Evolutionary conservation across 2,329 filamentous ascomycete species (phyloP).

Genomic region (Penicillium psychrosexuale): DNA sequence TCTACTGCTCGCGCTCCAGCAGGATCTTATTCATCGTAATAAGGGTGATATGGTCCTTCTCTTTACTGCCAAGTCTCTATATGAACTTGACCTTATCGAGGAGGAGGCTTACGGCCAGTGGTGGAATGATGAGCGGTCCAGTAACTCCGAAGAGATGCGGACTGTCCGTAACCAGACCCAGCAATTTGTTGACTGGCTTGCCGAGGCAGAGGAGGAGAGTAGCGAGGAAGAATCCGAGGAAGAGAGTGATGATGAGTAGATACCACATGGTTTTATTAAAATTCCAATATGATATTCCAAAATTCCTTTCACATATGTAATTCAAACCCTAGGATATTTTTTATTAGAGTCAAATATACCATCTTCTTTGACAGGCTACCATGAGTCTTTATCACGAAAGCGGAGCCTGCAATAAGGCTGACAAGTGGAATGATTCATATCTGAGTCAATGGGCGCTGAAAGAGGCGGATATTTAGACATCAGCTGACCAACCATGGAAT

Average conservation of each 20-base stretch:
- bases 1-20: conserved; percentile 77
- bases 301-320: not conserved
- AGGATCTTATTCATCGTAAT: conserved; percentile 65
- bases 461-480: not conserved
- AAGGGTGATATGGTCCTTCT: conserved; percentile 68
- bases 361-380: not conserved
- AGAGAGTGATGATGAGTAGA: conserved; percentile 38
- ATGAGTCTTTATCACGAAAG: not conserved
- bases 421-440: not conserved
- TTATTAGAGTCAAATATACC: not conserved
- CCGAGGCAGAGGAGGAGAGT: conserved; percentile 68
- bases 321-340: too few relatives aligned
- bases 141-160: conserved; percentile 64
- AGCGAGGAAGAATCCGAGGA: conserved; percentile 61
- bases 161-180: conserved; percentile 70
- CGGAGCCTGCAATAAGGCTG: not conserved
- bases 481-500: not conserved
- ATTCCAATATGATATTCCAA: not conserved
- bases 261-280: conserved; percentile 2
- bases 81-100: conserved; percentile 78
- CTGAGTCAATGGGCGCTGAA: conserved; percentile 1
- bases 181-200: conserved; percentile 79
- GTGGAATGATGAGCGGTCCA: conserved; percentile 76
- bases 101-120: conserved; percentile 84
- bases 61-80: conserved; percentile 77